Percentiles rank a stretch among this genome's conserved stretches.
Conservation (phyloP, 2,329 filamentous ascomycete genomes). For the Aspergillus sp. region DNA sequence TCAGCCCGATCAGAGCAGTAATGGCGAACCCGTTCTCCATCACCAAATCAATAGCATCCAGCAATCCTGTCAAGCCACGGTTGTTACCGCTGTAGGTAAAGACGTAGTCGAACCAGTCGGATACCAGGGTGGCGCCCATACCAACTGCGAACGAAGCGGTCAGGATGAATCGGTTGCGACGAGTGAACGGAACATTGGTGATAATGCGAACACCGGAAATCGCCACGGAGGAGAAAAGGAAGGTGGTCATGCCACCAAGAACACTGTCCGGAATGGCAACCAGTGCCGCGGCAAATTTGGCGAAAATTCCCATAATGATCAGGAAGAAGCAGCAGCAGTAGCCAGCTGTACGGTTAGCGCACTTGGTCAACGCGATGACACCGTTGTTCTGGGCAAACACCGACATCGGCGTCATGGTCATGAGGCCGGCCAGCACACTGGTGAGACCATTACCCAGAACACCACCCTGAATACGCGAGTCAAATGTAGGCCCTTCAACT, state of each 20-base stretch:
- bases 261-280: conserved; percentile 62
- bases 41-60: conserved; percentile 60
- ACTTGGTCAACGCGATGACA: conserved; percentile 67
- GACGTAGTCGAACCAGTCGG: conserved; percentile 51
- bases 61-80: conserved; percentile 65
- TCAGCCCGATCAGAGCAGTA: conserved; percentile 70
- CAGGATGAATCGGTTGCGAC: conserved; percentile 67
- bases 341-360: conserved; percentile 68
- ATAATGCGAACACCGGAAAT: conserved; percentile 69
- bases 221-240: conserved; percentile 67
- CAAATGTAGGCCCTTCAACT: conserved; percentile 65
- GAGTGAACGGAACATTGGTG: conserved; percentile 62
- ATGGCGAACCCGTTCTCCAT: conserved; percentile 66
- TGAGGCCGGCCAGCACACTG: conserved; percentile 63
- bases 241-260: conserved; percentile 58
- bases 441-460: conserved; percentile 69
- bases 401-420: conserved; percentile 69
- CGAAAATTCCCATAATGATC: conserved; percentile 69
- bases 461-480: conserved; percentile 69
- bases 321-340: conserved; percentile 68
- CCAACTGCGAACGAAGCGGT: conserved; percentile 64
- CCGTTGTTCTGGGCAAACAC: conserved; percentile 71
- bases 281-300: conserved; percentile 69
- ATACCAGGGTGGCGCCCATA: conserved; percentile 55
- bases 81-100: conserved; percentile 57